These are phyloP conservation scores for Delitschia confertaspora DNA, from an alignment of 495 filamentous ascomycete species.

Conservation along the genomic window DNA sequence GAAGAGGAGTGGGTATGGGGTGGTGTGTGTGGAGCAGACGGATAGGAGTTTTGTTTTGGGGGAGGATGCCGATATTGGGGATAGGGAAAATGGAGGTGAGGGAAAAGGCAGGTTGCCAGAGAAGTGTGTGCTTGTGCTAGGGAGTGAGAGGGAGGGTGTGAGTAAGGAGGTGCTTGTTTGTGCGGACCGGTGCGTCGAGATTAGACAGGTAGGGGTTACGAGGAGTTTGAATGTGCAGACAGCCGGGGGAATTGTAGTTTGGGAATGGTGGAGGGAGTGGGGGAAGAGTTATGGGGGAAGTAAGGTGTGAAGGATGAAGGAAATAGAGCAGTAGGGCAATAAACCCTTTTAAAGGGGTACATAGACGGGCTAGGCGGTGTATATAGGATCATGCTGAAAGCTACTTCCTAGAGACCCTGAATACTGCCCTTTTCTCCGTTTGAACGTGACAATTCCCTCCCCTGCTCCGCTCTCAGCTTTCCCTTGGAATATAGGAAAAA, in stretches of 20 bases:
- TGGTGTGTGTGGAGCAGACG: constrained; percentile 45
- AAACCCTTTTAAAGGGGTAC: too few relatives aligned
- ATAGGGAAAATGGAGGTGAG: constrained; percentile 2
- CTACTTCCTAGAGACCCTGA: too few relatives aligned
- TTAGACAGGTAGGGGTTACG: constrained; percentile 40
- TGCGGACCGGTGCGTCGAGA: constrained; percentile 42
- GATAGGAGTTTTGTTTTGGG: constrained; percentile 38
- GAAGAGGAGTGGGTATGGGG: constrained; percentile 35
- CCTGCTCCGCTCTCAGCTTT: too few relatives aligned
- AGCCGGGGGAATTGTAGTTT: constrained; percentile 40
- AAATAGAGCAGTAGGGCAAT: too few relatives aligned
- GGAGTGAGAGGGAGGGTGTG: constrained; percentile 42
- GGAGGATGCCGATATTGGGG: constrained; percentile 1
- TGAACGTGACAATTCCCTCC: too few relatives aligned
- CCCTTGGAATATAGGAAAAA: too few relatives aligned
- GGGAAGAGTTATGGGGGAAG: constrained; percentile 4
- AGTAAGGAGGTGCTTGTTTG: constrained; percentile 37
- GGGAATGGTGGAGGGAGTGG: constrained; percentile 36
- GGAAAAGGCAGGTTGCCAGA: constrained; percentile 28
- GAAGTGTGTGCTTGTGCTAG: constrained; percentile 39
- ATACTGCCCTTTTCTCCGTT: too few relatives aligned
- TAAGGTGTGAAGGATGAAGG: too few relatives aligned
- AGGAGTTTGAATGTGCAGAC: constrained; percentile 48
- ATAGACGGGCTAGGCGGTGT: too few relatives aligned
- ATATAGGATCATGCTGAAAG: too few relatives aligned